These are phyloP conservation scores for Lanmaoa pseudosensibilis DNA, from an alignment of 768 basidiomycete species.

Conservation along the genomic window DNA sequence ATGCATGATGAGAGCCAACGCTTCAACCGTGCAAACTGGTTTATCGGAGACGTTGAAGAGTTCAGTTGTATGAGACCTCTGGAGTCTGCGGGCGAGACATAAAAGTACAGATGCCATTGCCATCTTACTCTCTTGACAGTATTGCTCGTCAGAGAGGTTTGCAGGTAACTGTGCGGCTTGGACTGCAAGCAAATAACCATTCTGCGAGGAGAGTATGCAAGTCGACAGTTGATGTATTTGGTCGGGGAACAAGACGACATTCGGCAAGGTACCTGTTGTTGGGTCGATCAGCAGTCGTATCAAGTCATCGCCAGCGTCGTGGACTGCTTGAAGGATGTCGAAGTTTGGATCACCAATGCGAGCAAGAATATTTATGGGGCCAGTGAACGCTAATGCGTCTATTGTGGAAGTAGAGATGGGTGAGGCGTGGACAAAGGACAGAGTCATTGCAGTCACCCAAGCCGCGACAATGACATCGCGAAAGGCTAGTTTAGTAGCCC, in stretches of 20 bases:
- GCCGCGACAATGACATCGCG: slow-evolving; percentile 41
- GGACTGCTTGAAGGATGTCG: slow-evolving; percentile 37
- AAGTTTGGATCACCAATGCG: slow-evolving; percentile 35
- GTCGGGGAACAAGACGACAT: slow-evolving; percentile 42
- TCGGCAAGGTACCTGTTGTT: slow-evolving; percentile 41
- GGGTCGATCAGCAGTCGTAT: slow-evolving; percentile 34
- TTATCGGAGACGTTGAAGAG: slow-evolving; percentile 26
- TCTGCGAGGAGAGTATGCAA: slow-evolving; percentile 38
- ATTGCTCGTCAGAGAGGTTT: slow-evolving; percentile 30
- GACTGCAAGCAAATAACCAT: slow-evolving; percentile 36
- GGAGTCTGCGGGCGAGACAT: slow-evolving; percentile 46
- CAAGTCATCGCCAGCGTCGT: slow-evolving; percentile 34
- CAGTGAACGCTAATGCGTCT: slow-evolving; percentile 16
- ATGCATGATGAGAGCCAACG: slow-evolving; percentile 45
- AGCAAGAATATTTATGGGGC: slow-evolving; percentile 25
- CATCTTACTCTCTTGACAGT: slow-evolving; percentile 24
- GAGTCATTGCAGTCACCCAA: slow-evolving; percentile 37
- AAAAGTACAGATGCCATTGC: slow-evolving; percentile 44
- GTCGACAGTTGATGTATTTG: slow-evolving; percentile 36
- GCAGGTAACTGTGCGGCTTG: slow-evolving; percentile 23
- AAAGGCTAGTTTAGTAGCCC: slow-evolving; percentile 28
- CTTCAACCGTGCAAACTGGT: slow-evolving; percentile 34
- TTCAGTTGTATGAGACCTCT: slow-evolving; percentile 31
- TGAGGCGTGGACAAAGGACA: slow-evolving; percentile 27
- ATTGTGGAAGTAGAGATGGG: slow-evolving; percentile 23